These are phyloP conservation scores for Cytospora mali DNA, from an alignment of 2,329 filamentous ascomycete genomes.

Conservation along the genomic window DNA sequence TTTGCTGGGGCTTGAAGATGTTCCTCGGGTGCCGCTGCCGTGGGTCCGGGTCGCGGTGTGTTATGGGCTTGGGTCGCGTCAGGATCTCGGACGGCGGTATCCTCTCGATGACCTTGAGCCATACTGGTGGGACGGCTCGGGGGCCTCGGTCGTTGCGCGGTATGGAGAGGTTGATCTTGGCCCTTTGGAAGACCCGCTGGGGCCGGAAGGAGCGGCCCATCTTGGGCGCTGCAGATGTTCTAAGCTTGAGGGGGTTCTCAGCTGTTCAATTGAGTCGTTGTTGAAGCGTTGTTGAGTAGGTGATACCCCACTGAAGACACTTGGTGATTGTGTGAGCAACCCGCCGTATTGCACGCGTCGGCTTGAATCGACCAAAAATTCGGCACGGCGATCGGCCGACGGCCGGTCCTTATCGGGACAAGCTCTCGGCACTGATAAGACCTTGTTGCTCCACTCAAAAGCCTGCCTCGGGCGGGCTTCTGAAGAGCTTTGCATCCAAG, in stretches of 20 bases:
- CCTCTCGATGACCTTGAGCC: conserved; percentile 54
- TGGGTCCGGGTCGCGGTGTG: conserved; percentile 45
- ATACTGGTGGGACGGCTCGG: conserved; percentile 44
- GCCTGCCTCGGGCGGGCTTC: conserved; percentile 6
- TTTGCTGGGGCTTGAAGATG: conserved; percentile 77
- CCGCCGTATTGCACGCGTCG: conserved; percentile 33
- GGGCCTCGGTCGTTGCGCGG: conserved; percentile 34
- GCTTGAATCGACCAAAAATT: conserved; percentile 41
- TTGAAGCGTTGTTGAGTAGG: neutral
- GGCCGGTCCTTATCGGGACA: conserved; percentile 43
- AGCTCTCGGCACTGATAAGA: conserved; percentile 19
- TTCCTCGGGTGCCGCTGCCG: conserved; percentile 68
- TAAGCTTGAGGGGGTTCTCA: neutral
- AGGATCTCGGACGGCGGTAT: conserved; percentile 63
- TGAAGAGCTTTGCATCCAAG: conserved; percentile 18
- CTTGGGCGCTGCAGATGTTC: conserved; percentile 20
- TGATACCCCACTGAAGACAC: neutral
- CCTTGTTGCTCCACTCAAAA: conserved; percentile 19
- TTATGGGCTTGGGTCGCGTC: conserved; percentile 54
- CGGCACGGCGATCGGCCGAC: conserved; percentile 37
- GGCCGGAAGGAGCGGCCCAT: conserved; percentile 44
- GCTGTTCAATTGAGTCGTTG: neutral
- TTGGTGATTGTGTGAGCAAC: neutral
- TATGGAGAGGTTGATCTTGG: conserved; percentile 40
- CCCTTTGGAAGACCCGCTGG: conserved; percentile 48